Evolutionary conservation across 73 alveolate genomes (phyloP).

Genomic region (Uronychia setigera): DNA sequence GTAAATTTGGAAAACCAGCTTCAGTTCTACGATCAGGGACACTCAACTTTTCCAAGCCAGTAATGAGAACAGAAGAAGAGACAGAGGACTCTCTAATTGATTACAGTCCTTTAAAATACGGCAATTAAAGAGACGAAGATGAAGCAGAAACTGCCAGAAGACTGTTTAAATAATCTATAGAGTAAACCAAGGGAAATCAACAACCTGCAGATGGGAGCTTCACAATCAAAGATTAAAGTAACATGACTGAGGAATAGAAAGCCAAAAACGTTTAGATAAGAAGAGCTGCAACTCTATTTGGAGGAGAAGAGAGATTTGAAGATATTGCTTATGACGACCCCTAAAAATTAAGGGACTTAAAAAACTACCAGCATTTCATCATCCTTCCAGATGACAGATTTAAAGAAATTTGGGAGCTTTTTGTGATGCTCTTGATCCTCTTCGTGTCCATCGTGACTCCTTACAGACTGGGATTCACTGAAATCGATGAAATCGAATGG

Average conservation of each 20-base stretch:
- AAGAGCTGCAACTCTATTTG: neutral
- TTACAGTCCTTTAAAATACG: no score
- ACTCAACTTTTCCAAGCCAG: no score
- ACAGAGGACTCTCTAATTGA: no score
- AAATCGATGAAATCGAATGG: slow-evolving; percentile 16
- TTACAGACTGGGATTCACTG: slow-evolving; percentile 28
- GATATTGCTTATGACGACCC: slow-evolving; percentile 32
- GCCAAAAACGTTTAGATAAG: neutral
- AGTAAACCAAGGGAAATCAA: neutral
- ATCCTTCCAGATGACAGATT: slow-evolving; percentile 79
- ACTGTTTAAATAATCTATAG: neutral
- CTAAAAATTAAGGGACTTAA: slow-evolving; percentile 22
- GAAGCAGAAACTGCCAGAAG: slow-evolving; percentile 25
- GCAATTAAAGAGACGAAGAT: no score
- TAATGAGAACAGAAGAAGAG: no score
- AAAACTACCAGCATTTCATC: slow-evolving; percentile 31
- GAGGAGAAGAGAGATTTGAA: slow-evolving; percentile 18
- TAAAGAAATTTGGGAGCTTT: slow-evolving; percentile 75
- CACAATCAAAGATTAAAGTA: no score
- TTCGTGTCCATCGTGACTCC: slow-evolving; percentile 52
- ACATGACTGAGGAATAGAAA: neutral
- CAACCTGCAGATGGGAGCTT: neutral
- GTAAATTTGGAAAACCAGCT: no score
- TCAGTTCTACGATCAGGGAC: no score
- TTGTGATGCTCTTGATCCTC: slow-evolving; percentile 58